phyloP scores from a whole-genome alignment of 73 alveolate genomes.

The Symbiodinium pilosum region DNA sequence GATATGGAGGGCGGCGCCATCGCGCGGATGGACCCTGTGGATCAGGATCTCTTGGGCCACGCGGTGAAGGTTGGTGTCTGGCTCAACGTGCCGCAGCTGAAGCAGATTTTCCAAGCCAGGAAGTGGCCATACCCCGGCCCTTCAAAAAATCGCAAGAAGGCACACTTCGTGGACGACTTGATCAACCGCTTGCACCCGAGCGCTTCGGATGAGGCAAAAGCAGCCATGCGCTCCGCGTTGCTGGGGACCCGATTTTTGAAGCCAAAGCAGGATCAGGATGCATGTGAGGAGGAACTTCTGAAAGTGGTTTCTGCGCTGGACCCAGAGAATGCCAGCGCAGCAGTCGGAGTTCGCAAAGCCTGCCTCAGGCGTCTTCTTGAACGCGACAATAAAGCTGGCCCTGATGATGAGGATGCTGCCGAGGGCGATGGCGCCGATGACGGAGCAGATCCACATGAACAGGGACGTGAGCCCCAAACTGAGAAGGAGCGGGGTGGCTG shows the following conservation, averaged over 20 bases:
- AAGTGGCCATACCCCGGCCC: not conserved
- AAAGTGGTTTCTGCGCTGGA: not conserved
- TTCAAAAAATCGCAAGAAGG: not conserved
- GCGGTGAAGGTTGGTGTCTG: not conserved
- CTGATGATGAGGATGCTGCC: not conserved
- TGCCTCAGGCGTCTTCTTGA: not conserved
- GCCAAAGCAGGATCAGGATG: not conserved
- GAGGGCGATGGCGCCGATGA: too few species aligned
- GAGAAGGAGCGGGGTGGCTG: not conserved
- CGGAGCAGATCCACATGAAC: too few species aligned
- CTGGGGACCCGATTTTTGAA: not conserved
- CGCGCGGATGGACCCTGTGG: not conserved
- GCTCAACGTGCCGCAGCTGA: not conserved
- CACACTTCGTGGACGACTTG: not conserved
- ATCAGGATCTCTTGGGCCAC: not conserved
- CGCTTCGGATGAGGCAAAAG: not conserved
- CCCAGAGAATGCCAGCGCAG: conserved; percentile 24
- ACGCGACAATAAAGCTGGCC: not conserved
- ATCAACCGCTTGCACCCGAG: not conserved
- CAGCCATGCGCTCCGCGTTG: not conserved
- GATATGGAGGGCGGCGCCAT: not conserved
- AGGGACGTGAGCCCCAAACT: too few species aligned
- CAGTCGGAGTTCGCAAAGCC: not conserved
- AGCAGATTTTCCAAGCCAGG: not conserved
- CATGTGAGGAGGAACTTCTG: not conserved